These are phyloP conservation scores for Boletellus ananas DNA, from an alignment of 768 basidiomycete species.

Conservation along the genomic window DNA sequence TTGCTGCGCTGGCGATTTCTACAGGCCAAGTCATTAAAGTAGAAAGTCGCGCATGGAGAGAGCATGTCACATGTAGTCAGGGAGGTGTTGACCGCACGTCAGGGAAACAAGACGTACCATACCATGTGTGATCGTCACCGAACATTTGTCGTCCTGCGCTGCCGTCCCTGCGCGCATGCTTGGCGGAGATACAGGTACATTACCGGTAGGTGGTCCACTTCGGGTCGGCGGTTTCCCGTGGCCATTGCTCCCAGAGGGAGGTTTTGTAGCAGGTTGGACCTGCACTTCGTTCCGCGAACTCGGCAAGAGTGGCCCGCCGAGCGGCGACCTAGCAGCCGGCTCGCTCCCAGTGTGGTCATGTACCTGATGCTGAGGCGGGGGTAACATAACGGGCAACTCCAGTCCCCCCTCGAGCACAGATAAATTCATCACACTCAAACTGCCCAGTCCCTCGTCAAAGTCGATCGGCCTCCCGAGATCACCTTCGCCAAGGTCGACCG, in stretches of 20 bases:
- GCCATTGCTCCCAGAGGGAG: neutral
- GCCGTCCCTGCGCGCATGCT: neutral
- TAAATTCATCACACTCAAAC: conserved; percentile 9
- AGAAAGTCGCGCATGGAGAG: conserved; percentile 5
- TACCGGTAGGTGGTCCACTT: neutral
- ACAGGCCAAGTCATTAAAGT: neutral
- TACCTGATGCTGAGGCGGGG: conserved; percentile 5
- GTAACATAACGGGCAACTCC: conserved; percentile 1
- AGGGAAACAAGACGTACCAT: conserved; percentile 33
- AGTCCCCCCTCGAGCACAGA: conserved; percentile 1
- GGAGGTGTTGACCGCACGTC: neutral
- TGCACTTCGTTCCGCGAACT: neutral
- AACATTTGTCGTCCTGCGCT: neutral
- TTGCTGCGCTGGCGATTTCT: conserved; percentile 13
- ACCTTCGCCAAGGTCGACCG: conserved; percentile 48
- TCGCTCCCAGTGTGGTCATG: conserved; percentile 1
- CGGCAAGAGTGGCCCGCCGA: neutral
- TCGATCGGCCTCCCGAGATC: conserved; percentile 39
- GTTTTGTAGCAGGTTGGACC: neutral
- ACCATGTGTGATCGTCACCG: conserved; percentile 32
- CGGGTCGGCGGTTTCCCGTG: neutral
- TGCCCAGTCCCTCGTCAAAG: conserved; percentile 35
- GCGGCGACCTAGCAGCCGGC: neutral
- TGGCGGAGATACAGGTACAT: conserved; percentile 4
- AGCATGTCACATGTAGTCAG: neutral